Evolutionary conservation across 78 protist genomes (phyloP).

Genomic region (Dictyostelium brefeldianum): DNA sequence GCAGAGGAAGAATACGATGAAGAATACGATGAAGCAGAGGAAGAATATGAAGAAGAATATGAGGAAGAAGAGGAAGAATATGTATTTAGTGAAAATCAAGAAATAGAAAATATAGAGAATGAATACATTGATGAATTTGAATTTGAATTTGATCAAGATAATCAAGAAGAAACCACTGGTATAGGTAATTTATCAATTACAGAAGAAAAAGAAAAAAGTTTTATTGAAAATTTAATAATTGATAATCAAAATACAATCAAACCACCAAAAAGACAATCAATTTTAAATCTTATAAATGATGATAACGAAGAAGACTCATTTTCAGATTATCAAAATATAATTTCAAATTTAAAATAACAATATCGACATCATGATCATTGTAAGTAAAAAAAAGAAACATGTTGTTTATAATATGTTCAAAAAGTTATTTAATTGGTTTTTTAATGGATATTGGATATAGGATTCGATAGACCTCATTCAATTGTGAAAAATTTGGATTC

Average conservation of each 20-base stretch:
- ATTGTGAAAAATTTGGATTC: too few relatives aligned
- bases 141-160: background rate
- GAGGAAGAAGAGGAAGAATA: background rate
- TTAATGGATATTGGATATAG: too few relatives aligned
- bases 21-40: background rate
- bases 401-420: too few relatives aligned
- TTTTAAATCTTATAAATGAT: background rate
- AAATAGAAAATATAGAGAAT: background rate
- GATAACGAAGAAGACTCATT: background rate
- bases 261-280: constrained; percentile 4
- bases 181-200: too few relatives aligned
- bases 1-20: background rate
- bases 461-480: too few relatives aligned
- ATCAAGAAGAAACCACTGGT: background rate
- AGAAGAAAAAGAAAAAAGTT: background rate
- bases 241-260: background rate
- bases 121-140: background rate
- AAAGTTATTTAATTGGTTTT: too few relatives aligned
- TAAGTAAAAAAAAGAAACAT: too few relatives aligned
- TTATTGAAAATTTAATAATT: background rate
- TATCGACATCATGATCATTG: too few relatives aligned
- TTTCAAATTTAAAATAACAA: background rate
- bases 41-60: background rate
- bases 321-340: background rate
- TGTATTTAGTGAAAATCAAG: background rate